Conservation (phyloP, 2,329 filamentous ascomycete genomes). For the Nemania sp. region DNA sequence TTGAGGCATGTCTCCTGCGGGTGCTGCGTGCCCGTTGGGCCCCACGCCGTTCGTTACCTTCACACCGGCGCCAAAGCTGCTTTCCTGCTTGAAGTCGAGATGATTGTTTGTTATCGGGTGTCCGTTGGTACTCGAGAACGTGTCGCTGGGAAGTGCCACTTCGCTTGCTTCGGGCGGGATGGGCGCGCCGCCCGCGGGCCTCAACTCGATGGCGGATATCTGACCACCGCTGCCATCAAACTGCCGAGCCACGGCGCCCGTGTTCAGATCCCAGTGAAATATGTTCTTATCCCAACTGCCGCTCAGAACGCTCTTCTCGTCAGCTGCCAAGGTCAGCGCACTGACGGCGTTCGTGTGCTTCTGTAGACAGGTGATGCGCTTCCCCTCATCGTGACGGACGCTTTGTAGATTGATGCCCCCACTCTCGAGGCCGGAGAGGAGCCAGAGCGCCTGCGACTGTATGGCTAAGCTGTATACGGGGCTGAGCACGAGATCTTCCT, state of each 20-base stretch:
- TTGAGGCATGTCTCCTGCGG: conserved; percentile 43
- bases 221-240: conserved; percentile 82
- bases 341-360: conserved; percentile 92
- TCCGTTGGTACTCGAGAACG: conserved; percentile 76
- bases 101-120: conserved; percentile 62
- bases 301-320: conserved; percentile 85
- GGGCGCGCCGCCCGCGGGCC: conserved; percentile 75
- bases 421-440: conserved; percentile 87
- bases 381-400: conserved; percentile 92
- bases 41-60: conserved; percentile 41
- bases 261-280: conserved; percentile 93
- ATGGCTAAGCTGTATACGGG: conserved; percentile 94
- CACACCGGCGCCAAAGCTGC: conserved; percentile 42
- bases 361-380: conserved; percentile 78
- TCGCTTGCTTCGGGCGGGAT: conserved; percentile 73
- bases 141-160: conserved; percentile 64
- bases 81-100: conserved; percentile 45
- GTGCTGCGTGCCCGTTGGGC: conserved; percentile 40
- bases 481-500: conserved; percentile 70
- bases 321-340: conserved; percentile 77
- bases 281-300: conserved; percentile 97
- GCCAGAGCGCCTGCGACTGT: conserved; percentile 87
- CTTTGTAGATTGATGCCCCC: conserved; percentile 93
- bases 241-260: conserved; percentile 72
- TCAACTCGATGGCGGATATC: conserved; percentile 84